phyloP scores from a whole-genome alignment of 129 eudicot species.

The Gnaphalium uliginosum region DNA sequence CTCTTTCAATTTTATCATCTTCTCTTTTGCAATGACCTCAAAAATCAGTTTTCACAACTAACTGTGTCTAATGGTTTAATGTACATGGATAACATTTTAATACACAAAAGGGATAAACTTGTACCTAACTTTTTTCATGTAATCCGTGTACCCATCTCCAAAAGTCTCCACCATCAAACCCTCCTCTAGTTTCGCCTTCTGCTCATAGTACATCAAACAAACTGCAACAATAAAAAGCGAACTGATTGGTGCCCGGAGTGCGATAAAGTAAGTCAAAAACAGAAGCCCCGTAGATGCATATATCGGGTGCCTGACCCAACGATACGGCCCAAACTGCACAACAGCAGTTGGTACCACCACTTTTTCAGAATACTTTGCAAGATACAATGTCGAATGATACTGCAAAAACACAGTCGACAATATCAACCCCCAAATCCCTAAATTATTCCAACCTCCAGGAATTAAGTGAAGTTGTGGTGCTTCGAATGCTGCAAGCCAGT shows the following conservation, averaged over 20 bases:
- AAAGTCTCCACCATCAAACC: conserved; percentile 64
- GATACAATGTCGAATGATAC: conserved; percentile 66
- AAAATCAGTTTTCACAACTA: conserved; percentile 30
- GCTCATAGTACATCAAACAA: conserved; percentile 70
- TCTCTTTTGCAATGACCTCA: conserved; percentile 18
- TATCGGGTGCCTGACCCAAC: conserved; percentile 88
- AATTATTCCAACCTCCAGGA: conserved; percentile 67
- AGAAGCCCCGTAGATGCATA: conserved; percentile 84
- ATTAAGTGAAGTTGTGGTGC: conserved; percentile 66
- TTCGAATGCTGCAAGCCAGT: conserved; percentile 89
- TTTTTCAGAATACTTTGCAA: conserved; percentile 79
- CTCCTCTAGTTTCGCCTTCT: conserved; percentile 78
- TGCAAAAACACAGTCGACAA: conserved; percentile 61
- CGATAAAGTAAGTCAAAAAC: conserved; percentile 62
- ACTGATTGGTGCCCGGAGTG: conserved; percentile 75
- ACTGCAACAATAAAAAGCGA: conserved; percentile 47
- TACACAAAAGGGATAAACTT: conserved; percentile 85
- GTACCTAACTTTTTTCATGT: conserved; percentile 68
- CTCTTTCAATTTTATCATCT: conserved; percentile 24
- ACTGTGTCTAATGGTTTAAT: conserved; percentile 13
- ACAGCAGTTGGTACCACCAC: conserved; percentile 89
- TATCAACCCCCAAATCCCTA: conserved; percentile 68
- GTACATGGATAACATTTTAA: conserved; percentile 36
- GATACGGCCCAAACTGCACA: conserved; percentile 83
- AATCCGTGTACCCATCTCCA: conserved; percentile 61